Evolutionary conservation across 2,329 filamentous ascomycete species (phyloP).

Genomic region (Emericellopsis cladophorae): DNA sequence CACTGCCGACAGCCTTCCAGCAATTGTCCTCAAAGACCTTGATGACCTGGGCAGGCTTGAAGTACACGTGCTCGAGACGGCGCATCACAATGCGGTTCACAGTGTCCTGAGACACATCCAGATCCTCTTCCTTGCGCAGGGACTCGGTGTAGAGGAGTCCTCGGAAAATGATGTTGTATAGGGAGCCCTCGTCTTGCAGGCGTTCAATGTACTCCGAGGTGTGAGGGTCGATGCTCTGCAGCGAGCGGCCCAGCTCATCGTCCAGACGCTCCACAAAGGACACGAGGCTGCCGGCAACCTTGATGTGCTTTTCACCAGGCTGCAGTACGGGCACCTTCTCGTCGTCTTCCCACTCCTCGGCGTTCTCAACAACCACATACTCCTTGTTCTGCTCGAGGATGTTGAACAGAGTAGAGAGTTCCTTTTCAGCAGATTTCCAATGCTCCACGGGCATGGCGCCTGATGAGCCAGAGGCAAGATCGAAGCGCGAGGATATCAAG

Average conservation of each 20-base stretch:
- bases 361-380: slow-evolving; percentile 78
- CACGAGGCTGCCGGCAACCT: slow-evolving; percentile 84
- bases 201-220: slow-evolving; percentile 98
- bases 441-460: slow-evolving; percentile 87
- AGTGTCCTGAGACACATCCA: slow-evolving; percentile 71
- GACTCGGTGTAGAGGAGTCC: slow-evolving; percentile 80
- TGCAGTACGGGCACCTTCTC: slow-evolving; percentile 75
- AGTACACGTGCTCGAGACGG: slow-evolving; percentile 93
- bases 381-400: slow-evolving; percentile 70
- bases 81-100: slow-evolving; percentile 90
- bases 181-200: slow-evolving; percentile 73
- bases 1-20: slow-evolving; percentile 66
- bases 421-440: slow-evolving; percentile 89
- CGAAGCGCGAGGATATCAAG: slow-evolving; percentile 86
- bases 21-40: slow-evolving; percentile 88
- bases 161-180: slow-evolving; percentile 89
- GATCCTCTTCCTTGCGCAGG: slow-evolving; percentile 55
- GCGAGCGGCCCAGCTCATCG: slow-evolving; percentile 92
- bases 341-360: slow-evolving; percentile 98
- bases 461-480: slow-evolving; percentile 67
- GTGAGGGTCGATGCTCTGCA: slow-evolving; percentile 95
- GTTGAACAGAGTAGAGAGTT: slow-evolving; percentile 65
- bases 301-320: slow-evolving; percentile 68
- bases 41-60: slow-evolving; percentile 93
- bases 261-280: slow-evolving; percentile 92